Base-by-base conservation (phyloP, 306 rosid species). In the Clitoria ternatea region DNA sequence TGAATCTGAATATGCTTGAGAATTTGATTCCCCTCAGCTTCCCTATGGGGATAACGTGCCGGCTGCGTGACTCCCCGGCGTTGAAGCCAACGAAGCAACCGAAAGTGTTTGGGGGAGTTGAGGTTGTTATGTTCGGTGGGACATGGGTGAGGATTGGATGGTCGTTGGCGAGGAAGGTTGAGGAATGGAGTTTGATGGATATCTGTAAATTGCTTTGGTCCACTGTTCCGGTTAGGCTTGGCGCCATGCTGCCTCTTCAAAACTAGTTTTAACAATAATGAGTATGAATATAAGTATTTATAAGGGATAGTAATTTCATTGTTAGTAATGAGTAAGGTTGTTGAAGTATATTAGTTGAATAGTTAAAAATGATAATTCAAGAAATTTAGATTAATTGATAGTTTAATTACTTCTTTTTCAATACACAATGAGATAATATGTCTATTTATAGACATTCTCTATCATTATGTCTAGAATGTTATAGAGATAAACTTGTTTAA, bases 1-100 rank as follows among this genome's bases (percentile, higher is more conserved):
- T 91, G 83, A 88, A 91, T 11, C 92, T 8, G 88, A 91, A 91
- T 7, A 88, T 78, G 74, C 89, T 85, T 48, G 62, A 76, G 79
- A 88, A 91, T 40, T 57, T 69, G 8, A 86, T 85, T 6, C 66
- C 81, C 0, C 0, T 61, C 26, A 91, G 89, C 66, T 55, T 80
- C 1, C 90, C 96, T 1, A 91, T 4, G 42, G 90, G 60, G 0
- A 18, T 78, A 30, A 88, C 76, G 47, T 86, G 90, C 14, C 82
- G 79, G 82, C 78, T 76, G 3, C 9, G 53, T 39, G 89, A 29
- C n/a, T 70, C 57, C 3, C 20, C 69, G 35, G 84, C 73, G 3
- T 78, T 3, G 47, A 91, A 91, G 1, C 96, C 97, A 1, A 91
- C 74, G 13, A 91, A 88, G 68, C 84, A 81, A 17, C 92, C 85